Conservation (phyloP, 1,139 yeast genomes). For the Suhomyces bribrorum region DNA sequence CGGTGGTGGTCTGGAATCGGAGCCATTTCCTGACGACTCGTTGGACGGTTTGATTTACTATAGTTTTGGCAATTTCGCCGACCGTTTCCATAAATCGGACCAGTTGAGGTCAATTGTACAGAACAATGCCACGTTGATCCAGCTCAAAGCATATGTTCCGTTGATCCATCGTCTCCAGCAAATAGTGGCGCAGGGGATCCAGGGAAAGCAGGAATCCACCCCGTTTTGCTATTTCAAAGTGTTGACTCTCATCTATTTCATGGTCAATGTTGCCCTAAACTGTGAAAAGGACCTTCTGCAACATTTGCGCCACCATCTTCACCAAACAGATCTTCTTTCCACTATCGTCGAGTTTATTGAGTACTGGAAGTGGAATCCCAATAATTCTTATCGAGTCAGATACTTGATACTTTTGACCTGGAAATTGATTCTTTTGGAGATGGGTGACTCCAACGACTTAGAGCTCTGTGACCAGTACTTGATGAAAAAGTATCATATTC, state of each 20-base stretch:
- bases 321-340: constrained; percentile 37
- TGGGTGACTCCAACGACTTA: constrained; percentile 58
- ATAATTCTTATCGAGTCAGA: constrained; percentile 36
- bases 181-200: constrained; percentile 20
- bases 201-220: constrained; percentile 1
- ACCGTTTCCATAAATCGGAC: constrained; percentile 27
- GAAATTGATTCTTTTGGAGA: constrained; percentile 59
- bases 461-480: constrained; percentile 53
- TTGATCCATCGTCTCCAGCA: constrained; percentile 15
- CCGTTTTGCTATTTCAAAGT: constrained; percentile 28
- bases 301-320: constrained; percentile 23
- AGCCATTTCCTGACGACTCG: constrained; percentile 1
- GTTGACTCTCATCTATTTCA: constrained; percentile 57
- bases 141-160: constrained; percentile 9
- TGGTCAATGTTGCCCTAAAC: constrained; percentile 35
- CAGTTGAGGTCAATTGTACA: constrained; percentile 30
- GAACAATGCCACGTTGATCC: constrained; percentile 9
- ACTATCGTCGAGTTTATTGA: constrained; percentile 56
- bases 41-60: constrained; percentile 31
- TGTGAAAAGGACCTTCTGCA: constrained; percentile 11
- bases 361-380: constrained; percentile 63
- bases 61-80: constrained; percentile 45
- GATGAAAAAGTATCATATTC: constrained; percentile 43
- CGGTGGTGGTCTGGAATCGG: constrained; percentile 6
- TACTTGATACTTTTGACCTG: constrained; percentile 58